phyloP scores from a whole-genome alignment of 352 stramenopile genomes.

The Phytophthora nicotianae region DNA sequence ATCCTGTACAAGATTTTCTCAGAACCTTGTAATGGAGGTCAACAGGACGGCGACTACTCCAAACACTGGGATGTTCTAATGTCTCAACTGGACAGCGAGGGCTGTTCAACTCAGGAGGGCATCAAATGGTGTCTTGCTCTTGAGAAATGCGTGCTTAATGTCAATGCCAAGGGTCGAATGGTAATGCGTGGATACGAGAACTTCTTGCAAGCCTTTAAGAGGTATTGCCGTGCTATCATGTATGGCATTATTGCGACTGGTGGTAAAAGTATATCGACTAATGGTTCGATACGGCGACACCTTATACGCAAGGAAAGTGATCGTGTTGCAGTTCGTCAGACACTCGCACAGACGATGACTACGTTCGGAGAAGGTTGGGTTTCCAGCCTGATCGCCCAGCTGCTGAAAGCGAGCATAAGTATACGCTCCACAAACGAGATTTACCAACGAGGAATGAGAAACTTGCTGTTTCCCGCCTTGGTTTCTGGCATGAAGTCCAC shows the following conservation, averaged over 20 bases:
- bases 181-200: background rate
- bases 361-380: conserved; percentile 33
- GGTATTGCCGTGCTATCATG: conserved; percentile 35
- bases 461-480: conserved; percentile 46
- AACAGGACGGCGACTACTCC: conserved; percentile 12
- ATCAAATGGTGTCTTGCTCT: conserved; percentile 38
- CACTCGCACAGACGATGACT: conserved; percentile 31
- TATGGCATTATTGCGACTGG: conserved; percentile 30
- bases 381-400: conserved; percentile 20
- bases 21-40: background rate
- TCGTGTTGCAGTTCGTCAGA: conserved; percentile 21
- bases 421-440: conserved; percentile 7
- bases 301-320: conserved; percentile 32
- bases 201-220: conserved; percentile 37
- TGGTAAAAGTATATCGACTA: conserved; percentile 47
- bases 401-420: conserved; percentile 29
- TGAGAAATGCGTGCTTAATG: conserved; percentile 28
- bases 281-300: conserved; percentile 9
- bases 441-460: conserved; percentile 30
- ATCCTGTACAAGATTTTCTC: conserved; percentile 36
- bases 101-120: conserved; percentile 14
- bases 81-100: background rate
- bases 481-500: conserved; percentile 31
- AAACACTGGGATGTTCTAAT: conserved; percentile 36
- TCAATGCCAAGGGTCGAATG: background rate